Conservation (phyloP, 179 eudicot species). For the Patellifolia procumbens region DNA sequence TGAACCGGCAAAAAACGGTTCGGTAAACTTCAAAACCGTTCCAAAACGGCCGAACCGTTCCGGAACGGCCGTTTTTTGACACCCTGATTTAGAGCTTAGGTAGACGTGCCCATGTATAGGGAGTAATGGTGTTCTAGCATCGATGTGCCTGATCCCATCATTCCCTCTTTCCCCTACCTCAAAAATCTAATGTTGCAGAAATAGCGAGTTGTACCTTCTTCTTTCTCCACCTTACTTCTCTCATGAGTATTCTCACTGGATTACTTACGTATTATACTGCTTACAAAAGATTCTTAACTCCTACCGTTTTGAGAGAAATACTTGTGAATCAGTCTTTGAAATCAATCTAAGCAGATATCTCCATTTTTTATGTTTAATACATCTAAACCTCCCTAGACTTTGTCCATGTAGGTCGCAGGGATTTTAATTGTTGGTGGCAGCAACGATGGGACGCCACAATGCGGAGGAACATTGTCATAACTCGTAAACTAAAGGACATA, state of each 20-base stretch:
- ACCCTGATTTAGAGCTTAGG: not conserved
- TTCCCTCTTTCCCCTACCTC: not conserved
- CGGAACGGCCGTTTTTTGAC: too few species aligned
- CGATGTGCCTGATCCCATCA: not conserved
- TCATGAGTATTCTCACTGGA: too few species aligned
- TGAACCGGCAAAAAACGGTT: too few species aligned
- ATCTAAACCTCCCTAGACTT: not conserved
- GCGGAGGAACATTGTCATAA: not conserved
- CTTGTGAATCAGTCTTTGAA: not conserved
- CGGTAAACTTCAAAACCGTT: too few species aligned
- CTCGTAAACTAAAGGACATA: not conserved
- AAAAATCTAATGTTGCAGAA: not conserved
- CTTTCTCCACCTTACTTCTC: not conserved
- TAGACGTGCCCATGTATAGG: not conserved
- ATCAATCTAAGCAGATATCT: not conserved
- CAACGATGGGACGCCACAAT: not conserved
- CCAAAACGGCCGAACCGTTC: too few species aligned
- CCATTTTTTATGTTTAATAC: not conserved
- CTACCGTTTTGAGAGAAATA: not conserved
- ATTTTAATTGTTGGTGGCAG: not conserved
- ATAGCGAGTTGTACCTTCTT: not conserved
- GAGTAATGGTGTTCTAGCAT: not conserved
- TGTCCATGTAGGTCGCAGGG: not conserved
- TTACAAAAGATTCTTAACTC: not conserved
- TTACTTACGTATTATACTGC: not conserved